Evolutionary conservation across 1,139 yeast genomes (phyloP).

Genomic region (Kodamaea sp.): DNA sequence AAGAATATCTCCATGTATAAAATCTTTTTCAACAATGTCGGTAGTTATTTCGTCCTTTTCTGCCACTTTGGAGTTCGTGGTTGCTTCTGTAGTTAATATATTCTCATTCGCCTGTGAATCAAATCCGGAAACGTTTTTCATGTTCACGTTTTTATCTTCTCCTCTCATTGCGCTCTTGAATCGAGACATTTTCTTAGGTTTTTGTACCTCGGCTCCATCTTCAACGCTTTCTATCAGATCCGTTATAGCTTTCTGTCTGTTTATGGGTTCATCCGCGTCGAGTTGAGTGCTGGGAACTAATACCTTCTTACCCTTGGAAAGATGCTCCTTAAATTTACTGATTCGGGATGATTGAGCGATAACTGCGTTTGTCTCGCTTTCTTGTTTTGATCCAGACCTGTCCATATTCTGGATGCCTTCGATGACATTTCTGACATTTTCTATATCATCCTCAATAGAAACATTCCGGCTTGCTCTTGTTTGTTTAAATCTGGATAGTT

Average conservation of each 20-base stretch:
- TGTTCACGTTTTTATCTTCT: not conserved
- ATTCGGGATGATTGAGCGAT: not conserved
- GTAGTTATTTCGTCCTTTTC: constrained; percentile 4
- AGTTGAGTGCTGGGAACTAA: not conserved
- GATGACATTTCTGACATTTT: constrained; percentile 3
- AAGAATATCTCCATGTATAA: not conserved
- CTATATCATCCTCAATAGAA: constrained; percentile 8
- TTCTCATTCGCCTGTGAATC: too few relatives aligned
- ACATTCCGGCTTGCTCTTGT: constrained; percentile 6
- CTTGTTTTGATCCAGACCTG: not conserved
- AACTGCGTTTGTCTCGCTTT: not conserved
- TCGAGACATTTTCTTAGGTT: constrained; percentile 8
- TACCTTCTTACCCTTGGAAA: constrained; percentile 3
- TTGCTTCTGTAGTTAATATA: not conserved
- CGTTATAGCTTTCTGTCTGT: constrained; percentile 21
- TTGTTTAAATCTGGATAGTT: constrained; percentile 27
- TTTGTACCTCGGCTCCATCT: constrained; percentile 8
- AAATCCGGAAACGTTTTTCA: too few relatives aligned
- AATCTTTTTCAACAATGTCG: constrained; percentile 10
- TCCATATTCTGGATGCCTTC: not conserved
- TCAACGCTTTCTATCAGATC: constrained; percentile 20
- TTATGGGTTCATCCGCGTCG: constrained; percentile 9
- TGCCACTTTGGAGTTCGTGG: not conserved
- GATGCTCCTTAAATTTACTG: constrained; percentile 4
- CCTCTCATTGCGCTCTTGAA: constrained; percentile 7